Conservation (phyloP, 1,139 yeast genomes). For the Schwanniomyces etchellsii region DNA sequence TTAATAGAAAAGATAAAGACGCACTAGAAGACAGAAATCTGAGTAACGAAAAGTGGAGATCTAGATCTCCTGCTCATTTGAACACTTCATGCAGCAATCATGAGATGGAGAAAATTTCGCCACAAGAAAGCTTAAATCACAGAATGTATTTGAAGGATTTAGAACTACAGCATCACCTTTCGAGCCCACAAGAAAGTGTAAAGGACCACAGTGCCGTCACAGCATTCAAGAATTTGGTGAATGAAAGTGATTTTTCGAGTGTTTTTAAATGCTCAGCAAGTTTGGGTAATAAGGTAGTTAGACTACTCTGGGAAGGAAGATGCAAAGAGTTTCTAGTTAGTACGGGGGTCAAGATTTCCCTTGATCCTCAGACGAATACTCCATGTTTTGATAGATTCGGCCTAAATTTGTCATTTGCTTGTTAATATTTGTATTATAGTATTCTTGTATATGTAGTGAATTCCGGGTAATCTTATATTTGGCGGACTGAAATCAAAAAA, state of each 20-base stretch:
- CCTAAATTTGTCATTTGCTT: slow-evolving; percentile 35
- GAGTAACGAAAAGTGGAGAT: neutral
- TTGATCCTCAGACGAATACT: slow-evolving; percentile 22
- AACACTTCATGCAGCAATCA: neutral
- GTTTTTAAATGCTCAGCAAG: slow-evolving; percentile 76
- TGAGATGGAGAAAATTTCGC: neutral
- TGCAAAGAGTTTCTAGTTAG: slow-evolving; percentile 74
- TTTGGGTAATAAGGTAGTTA: slow-evolving; percentile 53
- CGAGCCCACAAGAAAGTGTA: neutral
- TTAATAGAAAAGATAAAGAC: neutral
- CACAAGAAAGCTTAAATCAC: neutral
- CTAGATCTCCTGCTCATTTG: neutral
- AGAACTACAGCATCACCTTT: neutral
- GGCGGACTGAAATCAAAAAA: slow-evolving; percentile 1
- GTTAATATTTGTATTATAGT: slow-evolving; percentile 9
- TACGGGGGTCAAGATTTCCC: slow-evolving; percentile 56
- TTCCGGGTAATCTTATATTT: slow-evolving; percentile 5
- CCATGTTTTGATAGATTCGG: slow-evolving; percentile 39
- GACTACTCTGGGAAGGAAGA: slow-evolving; percentile 84
- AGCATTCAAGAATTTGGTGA: slow-evolving; percentile 48
- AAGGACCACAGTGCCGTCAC: slow-evolving; percentile 39
- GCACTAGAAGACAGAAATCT: neutral
- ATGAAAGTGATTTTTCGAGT: slow-evolving; percentile 54
- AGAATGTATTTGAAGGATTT: neutral
- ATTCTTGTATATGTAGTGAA: slow-evolving; percentile 1